Conservation (phyloP, 768 basidiomycete species). For the Calvatia gigantea region DNA sequence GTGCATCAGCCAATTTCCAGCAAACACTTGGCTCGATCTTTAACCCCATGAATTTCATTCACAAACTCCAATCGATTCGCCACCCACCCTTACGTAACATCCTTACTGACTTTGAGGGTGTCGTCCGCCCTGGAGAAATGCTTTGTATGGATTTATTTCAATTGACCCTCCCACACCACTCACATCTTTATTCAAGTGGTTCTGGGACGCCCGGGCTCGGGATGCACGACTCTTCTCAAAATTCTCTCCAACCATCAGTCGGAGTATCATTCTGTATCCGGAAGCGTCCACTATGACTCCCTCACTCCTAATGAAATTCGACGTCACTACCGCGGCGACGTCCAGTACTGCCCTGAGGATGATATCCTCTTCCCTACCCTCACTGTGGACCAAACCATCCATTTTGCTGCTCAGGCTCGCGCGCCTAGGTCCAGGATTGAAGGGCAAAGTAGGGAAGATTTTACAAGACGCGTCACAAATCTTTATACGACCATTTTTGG, state of each 20-base stretch:
- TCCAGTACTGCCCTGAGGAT: slow-evolving; percentile 80
- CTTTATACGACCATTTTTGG: slow-evolving; percentile 70
- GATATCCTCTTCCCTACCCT: slow-evolving; percentile 85
- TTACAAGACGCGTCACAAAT: slow-evolving; percentile 46
- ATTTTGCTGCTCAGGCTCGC: slow-evolving; percentile 65
- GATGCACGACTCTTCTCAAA: slow-evolving; percentile 84
- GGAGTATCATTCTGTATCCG: slow-evolving; percentile 65
- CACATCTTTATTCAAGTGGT: slow-evolving; percentile 48
- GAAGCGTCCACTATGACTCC: slow-evolving; percentile 74
- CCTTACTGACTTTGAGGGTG: slow-evolving; percentile 59
- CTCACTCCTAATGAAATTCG: slow-evolving; percentile 61
- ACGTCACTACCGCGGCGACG: slow-evolving; percentile 72
- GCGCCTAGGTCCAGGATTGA: slow-evolving; percentile 55
- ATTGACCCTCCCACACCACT: not conserved
- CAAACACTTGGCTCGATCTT: slow-evolving; percentile 61
- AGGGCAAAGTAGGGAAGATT: slow-evolving; percentile 36
- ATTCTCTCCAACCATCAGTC: slow-evolving; percentile 71
- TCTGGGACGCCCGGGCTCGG: slow-evolving; percentile 80
- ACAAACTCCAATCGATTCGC: slow-evolving; percentile 39
- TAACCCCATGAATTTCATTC: slow-evolving; percentile 45
- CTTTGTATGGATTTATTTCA: slow-evolving; percentile 44
- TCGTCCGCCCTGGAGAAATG: slow-evolving; percentile 72
- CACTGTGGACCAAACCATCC: slow-evolving; percentile 73
- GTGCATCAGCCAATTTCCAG: slow-evolving; percentile 51
- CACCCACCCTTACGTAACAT: slow-evolving; percentile 66